Percentiles rank a stretch among this genome's conserved stretches.
phyloP scores from a whole-genome alignment of 495 filamentous ascomycete genomes.

The Opeltia flavorubescens region DNA sequence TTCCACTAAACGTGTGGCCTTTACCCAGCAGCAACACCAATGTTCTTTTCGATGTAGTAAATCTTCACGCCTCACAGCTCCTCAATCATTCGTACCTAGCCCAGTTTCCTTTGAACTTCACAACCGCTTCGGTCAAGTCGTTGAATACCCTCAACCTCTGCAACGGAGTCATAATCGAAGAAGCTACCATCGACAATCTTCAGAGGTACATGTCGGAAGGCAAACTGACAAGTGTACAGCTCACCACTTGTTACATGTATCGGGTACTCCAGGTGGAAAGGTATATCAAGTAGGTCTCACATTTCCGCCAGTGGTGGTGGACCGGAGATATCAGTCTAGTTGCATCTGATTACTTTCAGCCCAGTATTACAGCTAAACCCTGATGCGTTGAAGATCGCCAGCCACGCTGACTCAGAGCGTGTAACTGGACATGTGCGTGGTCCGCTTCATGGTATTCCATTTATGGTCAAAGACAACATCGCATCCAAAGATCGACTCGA shows the following conservation, averaged over 20 bases:
- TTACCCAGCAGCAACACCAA: too few relatives aligned
- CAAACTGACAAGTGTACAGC: slow-evolving; percentile 31
- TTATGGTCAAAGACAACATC: slow-evolving; percentile 65
- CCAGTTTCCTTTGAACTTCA: not conserved
- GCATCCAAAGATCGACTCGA: slow-evolving; percentile 56
- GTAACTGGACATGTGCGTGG: slow-evolving; percentile 37
- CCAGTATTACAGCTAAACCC: slow-evolving; percentile 49
- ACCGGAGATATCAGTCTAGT: not conserved
- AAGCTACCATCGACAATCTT: slow-evolving; percentile 43
- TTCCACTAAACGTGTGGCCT: too few relatives aligned
- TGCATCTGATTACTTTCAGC: slow-evolving; percentile 14
- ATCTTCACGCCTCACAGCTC: not conserved
- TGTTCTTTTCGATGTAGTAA: not conserved
- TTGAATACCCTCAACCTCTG: slow-evolving; percentile 38
- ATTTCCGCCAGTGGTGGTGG: not conserved
- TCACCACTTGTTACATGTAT: slow-evolving; percentile 38
- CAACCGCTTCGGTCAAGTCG: not conserved
- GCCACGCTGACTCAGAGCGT: slow-evolving; percentile 43
- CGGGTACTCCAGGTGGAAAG: slow-evolving; percentile 38
- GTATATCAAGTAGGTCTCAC: slow-evolving; percentile 40
- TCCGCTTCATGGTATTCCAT: slow-evolving; percentile 58
- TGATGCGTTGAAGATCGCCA: slow-evolving; percentile 43
- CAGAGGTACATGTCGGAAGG: slow-evolving; percentile 29
- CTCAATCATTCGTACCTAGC: not conserved
- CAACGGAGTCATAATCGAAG: slow-evolving; percentile 46